Percentiles rank a stretch among this genome's conserved stretches.
Evolutionary conservation across 176 grass and related monocot genomes (phyloP).

Genomic region (Elaeis guineensis): DNA sequence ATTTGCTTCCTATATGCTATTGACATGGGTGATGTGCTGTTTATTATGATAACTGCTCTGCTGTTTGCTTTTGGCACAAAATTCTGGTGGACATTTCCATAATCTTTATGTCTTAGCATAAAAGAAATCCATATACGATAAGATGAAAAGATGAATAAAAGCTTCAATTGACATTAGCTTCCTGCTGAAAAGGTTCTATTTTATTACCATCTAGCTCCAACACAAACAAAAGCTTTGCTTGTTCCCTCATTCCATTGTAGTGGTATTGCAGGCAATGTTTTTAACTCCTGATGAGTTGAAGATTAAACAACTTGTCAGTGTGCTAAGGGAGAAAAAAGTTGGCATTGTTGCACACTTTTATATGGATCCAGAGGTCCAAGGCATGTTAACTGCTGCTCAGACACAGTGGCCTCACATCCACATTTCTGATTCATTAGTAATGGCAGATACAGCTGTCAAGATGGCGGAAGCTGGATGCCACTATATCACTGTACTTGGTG

Average conservation of each 20-base stretch:
- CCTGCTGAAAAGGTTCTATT: too few relatives aligned
- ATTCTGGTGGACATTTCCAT: too few relatives aligned
- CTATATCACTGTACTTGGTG: slow-evolving; percentile 82
- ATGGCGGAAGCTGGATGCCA: slow-evolving; percentile 93
- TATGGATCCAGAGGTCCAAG: slow-evolving; percentile 97
- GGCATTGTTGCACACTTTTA: slow-evolving; percentile 93
- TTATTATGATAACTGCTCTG: too few relatives aligned
- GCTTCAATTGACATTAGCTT: too few relatives aligned
- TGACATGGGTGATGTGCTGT: too few relatives aligned
- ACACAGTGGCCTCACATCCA: slow-evolving; percentile 94
- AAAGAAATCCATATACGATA: too few relatives aligned
- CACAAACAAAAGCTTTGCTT: too few relatives aligned
- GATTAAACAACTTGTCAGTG: slow-evolving; percentile 47
- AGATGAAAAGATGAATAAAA: too few relatives aligned
- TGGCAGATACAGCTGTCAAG: slow-evolving; percentile 90
- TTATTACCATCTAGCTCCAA: too few relatives aligned
- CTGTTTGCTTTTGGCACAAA: too few relatives aligned
- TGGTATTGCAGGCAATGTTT: slow-evolving; percentile 63
- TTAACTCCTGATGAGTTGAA: slow-evolving; percentile 67
- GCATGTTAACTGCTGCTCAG: slow-evolving; percentile 80
- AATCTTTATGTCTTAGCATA: too few relatives aligned
- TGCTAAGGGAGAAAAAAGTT: slow-evolving; percentile 60
- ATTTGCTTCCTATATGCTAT: too few relatives aligned
- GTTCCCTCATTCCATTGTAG: slow-evolving; percentile 10
- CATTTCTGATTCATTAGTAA: slow-evolving; percentile 88